Evolutionary conservation across 306 rosid genomes (phyloP).

Genomic region (Castanea mollissima): DNA sequence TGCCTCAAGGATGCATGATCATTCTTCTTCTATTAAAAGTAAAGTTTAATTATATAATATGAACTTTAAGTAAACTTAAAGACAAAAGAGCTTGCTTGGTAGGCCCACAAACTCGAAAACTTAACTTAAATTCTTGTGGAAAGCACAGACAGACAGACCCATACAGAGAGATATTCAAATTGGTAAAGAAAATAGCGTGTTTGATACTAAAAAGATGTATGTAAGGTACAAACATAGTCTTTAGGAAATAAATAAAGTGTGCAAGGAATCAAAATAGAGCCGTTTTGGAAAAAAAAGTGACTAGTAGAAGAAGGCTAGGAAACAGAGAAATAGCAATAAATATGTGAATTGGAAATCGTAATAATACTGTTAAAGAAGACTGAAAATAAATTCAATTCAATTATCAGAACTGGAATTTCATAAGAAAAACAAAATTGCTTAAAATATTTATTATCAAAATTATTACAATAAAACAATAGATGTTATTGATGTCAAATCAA

Average conservation of each 20-base stretch:
- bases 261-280: neutral
- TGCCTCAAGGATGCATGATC: slow-evolving; percentile 15
- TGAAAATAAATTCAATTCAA: no score
- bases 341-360: no score
- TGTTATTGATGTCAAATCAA: no score
- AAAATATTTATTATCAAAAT: no score
- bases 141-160: neutral
- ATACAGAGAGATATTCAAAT: neutral
- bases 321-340: neutral
- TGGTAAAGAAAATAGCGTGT: neutral
- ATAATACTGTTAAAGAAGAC: no score
- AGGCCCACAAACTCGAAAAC: slow-evolving; percentile 18
- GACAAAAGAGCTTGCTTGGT: neutral
- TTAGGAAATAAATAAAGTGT: neutral
- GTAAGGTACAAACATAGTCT: neutral
- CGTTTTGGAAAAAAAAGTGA: neutral
- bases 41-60: neutral
- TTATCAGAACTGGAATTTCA: no score
- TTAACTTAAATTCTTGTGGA: slow-evolving; percentile 5
- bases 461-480: no score
- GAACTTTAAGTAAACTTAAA: slow-evolving; percentile 14
- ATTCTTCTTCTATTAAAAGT: slow-evolving; percentile 13
- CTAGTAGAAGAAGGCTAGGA: neutral
- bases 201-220: neutral
- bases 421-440: no score